Evolutionary conservation across 2,329 filamentous ascomycete species (phyloP), one percentile per base, ranked within the genome.

Genomic region (Penicillium frequentans): DNA sequence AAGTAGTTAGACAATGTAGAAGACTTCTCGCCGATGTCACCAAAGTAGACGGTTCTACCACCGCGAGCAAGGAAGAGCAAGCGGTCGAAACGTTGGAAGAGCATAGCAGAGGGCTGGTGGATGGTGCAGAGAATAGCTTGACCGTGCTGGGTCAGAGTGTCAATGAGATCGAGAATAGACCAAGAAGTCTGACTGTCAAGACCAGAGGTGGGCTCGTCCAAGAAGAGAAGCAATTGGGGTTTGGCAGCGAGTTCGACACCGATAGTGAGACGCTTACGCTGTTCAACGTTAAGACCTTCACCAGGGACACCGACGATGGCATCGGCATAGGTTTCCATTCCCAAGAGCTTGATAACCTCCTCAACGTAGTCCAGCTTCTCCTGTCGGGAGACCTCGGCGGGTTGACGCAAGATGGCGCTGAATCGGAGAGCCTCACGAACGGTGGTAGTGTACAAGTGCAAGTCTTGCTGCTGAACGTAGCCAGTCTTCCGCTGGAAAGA

Each of bases 111-210:
- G n/a, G 93, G 93, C 75, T 98, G 93, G 73, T 98, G 93, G 59
- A 97, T 97, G 0, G 93, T 97, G 78, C 92, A 96, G n/a, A 97
- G 86, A 75, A 97, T 91, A 51, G 93, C 93, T 72, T 96, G 91
- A 16, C 93, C 93, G 61, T 87, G 89, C 73, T 93, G 90, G 67
- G 91, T 91, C 33, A 97, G 82, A 76, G 96, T 96, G 75, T 96
- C 89, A 42, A 98, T 84, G 11, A 97, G 84, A 72, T 91, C 88
- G 46, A 92, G 83, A 70, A 97, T 96, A 62, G 91, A 90, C 91
- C 91, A 97, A 0, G 92, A 93, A 1, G 93, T 96, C 74, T 96
- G 92, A 69, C 87, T 91, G 75, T 97, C 93, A 21, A 97, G 86
- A 80, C 93, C 93, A 27, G 92, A 96, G 3, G 93, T 97, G 14